Base-by-base conservation (phyloP, 768 basidiomycete species). In the Rhizopogon salebrosus region DNA sequence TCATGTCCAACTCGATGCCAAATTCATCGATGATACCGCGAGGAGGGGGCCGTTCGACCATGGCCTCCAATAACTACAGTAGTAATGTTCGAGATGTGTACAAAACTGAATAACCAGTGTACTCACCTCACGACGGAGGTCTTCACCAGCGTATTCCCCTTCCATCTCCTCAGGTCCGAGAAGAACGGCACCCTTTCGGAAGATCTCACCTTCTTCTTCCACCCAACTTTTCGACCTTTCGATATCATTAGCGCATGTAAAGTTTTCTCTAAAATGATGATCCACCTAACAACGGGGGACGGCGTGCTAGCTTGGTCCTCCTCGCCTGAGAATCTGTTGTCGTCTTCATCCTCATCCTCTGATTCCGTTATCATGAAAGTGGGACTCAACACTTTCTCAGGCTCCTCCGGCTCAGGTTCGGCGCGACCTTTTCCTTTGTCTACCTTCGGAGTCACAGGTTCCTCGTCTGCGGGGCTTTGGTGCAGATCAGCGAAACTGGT, bases 171-270 rank as follows among this genome's bases (percentile, higher is more conserved):
- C 90, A 7, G 83, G 83, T 1, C 85, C 85, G 8, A 92, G 74
- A 18, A 98, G 73, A 3, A 85, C 86, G 9, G 79, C 83, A 0
- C 94, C 93, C 63, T 95, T 95, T 38, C 95, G 77, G 74, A 98
- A 98, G 37, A 98, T 88, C 70, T 98, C 95, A 0, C 93, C 93
- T 66, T 99, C 97, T 65, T 98, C 97, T 51, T 84, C 89, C 0
- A 95, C 87, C 86, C 89, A 91, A 48, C 77, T 83, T 57, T 83
- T 76, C 23, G 87, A 89, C 43, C 89, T 87, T 18, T 14, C 16
- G 13, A 26, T 1, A 24, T 29, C 36, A 41, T n/a, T 10, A 18
- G n/a, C 14, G 11, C 49, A 35, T 36, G 38, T 31, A 22, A 14
- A 9, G 10, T 14, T 13, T 43, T 18, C 23, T 1, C 22, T 37